These are phyloP conservation scores for Halenospora varia DNA, from an alignment of 495 filamentous ascomycete species.

Conservation along the genomic window DNA sequence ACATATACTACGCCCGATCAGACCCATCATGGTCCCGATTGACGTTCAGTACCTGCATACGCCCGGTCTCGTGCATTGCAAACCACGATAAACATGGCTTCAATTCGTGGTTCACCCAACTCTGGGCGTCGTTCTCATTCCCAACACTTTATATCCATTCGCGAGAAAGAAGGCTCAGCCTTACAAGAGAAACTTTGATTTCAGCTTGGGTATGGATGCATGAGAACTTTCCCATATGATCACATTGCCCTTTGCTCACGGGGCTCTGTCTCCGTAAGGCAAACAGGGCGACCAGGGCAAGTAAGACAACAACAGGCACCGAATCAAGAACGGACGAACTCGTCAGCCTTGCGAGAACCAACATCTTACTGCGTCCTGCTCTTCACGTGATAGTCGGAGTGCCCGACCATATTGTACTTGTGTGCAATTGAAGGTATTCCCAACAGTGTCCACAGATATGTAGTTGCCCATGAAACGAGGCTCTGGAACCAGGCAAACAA, in stretches of 20 bases:
- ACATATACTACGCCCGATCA: too few relatives aligned
- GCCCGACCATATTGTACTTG: not conserved
- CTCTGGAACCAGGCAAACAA: not conserved
- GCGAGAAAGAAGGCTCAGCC: not conserved
- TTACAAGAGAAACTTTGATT: not conserved
- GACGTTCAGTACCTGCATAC: not conserved
- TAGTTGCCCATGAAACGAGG: not conserved
- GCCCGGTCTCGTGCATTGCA: not conserved
- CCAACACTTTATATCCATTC: too few relatives aligned
- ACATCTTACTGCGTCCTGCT: not conserved
- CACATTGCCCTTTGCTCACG: not conserved
- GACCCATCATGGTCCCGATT: too few relatives aligned
- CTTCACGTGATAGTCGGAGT: too few relatives aligned
- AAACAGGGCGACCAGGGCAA: not conserved
- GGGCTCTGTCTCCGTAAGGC: not conserved
- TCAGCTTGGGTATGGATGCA: not conserved
- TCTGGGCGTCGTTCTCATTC: too few relatives aligned
- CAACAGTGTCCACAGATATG: not conserved
- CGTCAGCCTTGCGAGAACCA: not conserved
- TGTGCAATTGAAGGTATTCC: not conserved
- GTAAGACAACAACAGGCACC: not conserved
- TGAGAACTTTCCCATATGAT: not conserved
- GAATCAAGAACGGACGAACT: not conserved
- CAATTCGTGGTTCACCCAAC: too few relatives aligned
- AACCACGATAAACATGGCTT: too few relatives aligned